Percentiles rank a stretch among this genome's conserved stretches.
Conservation (phyloP, 805 yeast species). For the Pichia kluyveri region DNA sequence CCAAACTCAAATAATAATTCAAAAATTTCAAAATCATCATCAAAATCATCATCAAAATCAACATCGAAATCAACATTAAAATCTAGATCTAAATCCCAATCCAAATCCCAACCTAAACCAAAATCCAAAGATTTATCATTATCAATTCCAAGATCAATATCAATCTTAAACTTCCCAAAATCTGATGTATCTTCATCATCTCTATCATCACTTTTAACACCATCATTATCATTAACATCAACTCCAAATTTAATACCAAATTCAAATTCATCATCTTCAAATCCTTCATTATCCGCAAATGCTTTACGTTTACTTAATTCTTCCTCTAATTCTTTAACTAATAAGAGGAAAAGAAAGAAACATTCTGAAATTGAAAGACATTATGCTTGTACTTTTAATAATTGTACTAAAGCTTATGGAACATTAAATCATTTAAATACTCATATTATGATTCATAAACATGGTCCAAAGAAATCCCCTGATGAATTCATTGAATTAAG, state of each 20-base stretch:
- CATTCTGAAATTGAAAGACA: constrained; percentile 48
- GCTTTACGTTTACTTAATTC: background rate
- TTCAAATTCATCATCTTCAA: background rate
- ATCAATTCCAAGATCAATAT: background rate
- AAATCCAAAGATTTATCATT: background rate
- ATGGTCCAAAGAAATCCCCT: constrained; percentile 46
- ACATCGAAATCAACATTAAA: too few relatives aligned
- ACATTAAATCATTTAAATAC: constrained; percentile 53
- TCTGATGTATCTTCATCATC: background rate
- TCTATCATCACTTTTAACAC: too few relatives aligned
- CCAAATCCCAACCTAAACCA: too few relatives aligned
- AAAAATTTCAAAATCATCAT: background rate
- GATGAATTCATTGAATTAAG: constrained; percentile 46
- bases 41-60: too few relatives aligned
- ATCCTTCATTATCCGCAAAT: background rate
- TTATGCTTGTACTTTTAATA: constrained; percentile 38
- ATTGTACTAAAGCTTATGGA: constrained; percentile 48
- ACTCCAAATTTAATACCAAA: background rate
- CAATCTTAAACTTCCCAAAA: background rate
- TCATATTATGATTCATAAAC: constrained; percentile 43
- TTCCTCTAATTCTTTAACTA: background rate
- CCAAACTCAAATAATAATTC: background rate
- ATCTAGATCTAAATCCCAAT: too few relatives aligned
- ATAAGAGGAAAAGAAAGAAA: constrained; percentile 43
- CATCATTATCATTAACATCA: too few relatives aligned